phyloP scores from a whole-genome alignment of 805 yeast genomes.

The Ogataea pilisensis region DNA sequence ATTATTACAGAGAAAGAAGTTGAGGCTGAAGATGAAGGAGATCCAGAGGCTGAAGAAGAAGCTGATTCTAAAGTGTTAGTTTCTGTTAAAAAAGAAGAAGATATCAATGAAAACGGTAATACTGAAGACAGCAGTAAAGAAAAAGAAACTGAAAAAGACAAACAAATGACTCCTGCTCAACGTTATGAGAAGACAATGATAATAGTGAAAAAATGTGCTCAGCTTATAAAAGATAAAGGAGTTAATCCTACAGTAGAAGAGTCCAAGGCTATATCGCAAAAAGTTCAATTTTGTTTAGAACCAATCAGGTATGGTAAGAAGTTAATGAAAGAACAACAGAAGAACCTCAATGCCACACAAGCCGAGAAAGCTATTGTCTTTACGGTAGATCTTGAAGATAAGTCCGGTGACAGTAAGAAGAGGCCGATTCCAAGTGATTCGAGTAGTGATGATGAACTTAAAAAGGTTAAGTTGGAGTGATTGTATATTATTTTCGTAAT shows the following conservation, averaged over 20 bases:
- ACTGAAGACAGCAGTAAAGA: constrained; percentile 1
- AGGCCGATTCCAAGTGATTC: constrained; percentile 1
- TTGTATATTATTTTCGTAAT: background rate
- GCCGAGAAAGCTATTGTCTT: background rate
- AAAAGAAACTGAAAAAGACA: constrained; percentile 6
- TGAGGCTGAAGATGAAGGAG: background rate
- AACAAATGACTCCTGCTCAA: constrained; percentile 15
- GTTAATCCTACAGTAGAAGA: constrained; percentile 53
- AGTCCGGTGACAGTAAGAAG: constrained; percentile 5
- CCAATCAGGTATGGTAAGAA: constrained; percentile 38
- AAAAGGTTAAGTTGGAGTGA: constrained; percentile 19
- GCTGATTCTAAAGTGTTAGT: constrained; percentile 7
- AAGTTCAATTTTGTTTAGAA: constrained; percentile 57
- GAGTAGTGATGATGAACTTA: constrained; percentile 11
- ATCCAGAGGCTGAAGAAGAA: constrained; percentile 8
- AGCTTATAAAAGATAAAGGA: constrained; percentile 36
- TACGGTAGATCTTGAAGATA: constrained; percentile 5
- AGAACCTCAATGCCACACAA: no score
- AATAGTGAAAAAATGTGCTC: constrained; percentile 47
- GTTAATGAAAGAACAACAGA: constrained; percentile 14
- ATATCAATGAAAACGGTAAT: background rate
- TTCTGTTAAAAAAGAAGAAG: background rate
- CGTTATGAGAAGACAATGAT: constrained; percentile 43
- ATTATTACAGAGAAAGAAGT: background rate
- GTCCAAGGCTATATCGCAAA: constrained; percentile 59